Percentiles rank a stretch among this genome's conserved stretches.
These are phyloP conservation scores for Globisporangium mamillatum DNA, from an alignment of 352 stramenopile genomes.

Conservation along the genomic window DNA sequence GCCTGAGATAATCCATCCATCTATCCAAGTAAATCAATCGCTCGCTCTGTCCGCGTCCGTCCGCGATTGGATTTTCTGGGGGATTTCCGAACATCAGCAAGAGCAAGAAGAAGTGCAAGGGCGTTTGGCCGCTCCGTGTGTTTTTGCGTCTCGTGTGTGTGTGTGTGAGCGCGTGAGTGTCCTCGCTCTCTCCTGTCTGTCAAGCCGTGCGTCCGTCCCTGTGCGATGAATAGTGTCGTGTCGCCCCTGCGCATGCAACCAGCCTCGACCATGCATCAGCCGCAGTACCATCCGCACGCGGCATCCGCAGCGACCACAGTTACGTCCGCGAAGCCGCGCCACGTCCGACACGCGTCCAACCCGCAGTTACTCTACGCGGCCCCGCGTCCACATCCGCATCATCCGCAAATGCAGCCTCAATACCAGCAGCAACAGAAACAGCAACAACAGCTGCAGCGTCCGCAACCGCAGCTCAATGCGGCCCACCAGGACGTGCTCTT, in stretches of 20 bases:
- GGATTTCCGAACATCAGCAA: constrained; percentile 1
- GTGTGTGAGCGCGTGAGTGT: background rate
- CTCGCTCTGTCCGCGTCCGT: background rate
- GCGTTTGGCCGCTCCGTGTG: background rate
- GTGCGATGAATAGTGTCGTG: constrained; percentile 21
- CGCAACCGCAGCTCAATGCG: background rate
- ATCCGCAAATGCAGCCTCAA: background rate
- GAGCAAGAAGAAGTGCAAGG: background rate
- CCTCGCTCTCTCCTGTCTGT: constrained; percentile 2
- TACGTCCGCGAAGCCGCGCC: background rate
- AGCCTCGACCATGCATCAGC: constrained; percentile 14
- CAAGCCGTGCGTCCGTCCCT: background rate
- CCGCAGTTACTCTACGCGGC: background rate
- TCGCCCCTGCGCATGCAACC: constrained; percentile 19
- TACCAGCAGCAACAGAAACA: background rate
- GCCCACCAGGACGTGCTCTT: constrained; percentile 23
- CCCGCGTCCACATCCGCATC: background rate
- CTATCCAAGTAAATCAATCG: background rate
- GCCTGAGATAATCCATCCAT: background rate
- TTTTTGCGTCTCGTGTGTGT: constrained; percentile 8
- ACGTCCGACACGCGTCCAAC: constrained; percentile 12
- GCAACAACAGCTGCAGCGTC: background rate
- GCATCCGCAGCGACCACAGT: background rate
- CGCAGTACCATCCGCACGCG: background rate
- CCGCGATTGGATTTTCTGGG: constrained; percentile 8